Conservation (phyloP, 1,284 basidiomycete genomes). For the Coriolopsis trogii region DNA sequence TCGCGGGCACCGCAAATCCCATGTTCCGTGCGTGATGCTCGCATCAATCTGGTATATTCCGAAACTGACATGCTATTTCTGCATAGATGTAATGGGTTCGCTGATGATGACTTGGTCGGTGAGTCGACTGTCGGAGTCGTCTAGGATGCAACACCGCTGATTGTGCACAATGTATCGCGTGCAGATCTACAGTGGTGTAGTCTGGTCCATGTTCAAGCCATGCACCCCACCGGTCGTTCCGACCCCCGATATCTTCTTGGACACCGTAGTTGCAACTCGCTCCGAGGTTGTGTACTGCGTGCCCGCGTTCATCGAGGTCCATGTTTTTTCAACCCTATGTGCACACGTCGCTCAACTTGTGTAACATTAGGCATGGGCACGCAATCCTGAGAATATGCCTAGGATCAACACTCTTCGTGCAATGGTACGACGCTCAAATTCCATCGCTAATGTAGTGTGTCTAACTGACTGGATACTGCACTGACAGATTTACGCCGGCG, state of each 20-base stretch:
- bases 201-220: slow-evolving; percentile 19
- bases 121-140: background rate
- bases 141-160: background rate
- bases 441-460: background rate
- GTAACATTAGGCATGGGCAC: slow-evolving; percentile 30
- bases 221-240: slow-evolving; percentile 18
- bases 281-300: slow-evolving; percentile 24
- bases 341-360: too few relatives aligned
- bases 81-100: slow-evolving; percentile 22
- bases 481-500: slow-evolving; percentile 36
- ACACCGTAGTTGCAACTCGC: slow-evolving; percentile 11
- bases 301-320: slow-evolving; percentile 30
- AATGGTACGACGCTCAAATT: slow-evolving; percentile 21
- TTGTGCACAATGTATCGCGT: background rate
- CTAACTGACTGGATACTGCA: background rate
- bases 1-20: slow-evolving; percentile 25
- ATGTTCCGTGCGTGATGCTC: slow-evolving; percentile 26
- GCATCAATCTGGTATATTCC: background rate
- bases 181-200: slow-evolving; percentile 17
- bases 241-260: slow-evolving; percentile 20
- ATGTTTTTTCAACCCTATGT: background rate
- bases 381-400: slow-evolving; percentile 18
- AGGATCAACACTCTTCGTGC: slow-evolving; percentile 26
- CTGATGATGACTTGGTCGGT: slow-evolving; percentile 18
- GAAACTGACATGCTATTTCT: background rate